Base-by-base conservation (phyloP, 208 protist species). In the Acanthamoeba healyi region DNA sequence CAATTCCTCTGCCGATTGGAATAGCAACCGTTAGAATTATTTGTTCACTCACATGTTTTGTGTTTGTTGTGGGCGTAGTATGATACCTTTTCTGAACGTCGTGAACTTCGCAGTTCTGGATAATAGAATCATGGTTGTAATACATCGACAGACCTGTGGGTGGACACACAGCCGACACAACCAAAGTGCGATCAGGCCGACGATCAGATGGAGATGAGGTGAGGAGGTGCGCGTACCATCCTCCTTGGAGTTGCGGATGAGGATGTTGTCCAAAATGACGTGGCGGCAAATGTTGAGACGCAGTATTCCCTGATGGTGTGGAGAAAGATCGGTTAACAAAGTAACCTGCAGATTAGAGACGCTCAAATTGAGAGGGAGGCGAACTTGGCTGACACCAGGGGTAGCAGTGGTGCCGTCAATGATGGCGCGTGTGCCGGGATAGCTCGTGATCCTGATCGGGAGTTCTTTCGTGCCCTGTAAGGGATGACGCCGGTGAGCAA, bases 1-100 rank as follows among this genome's bases (percentile, higher is more conserved):
- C 67, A 36, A 77, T 77, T 24, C 15, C 67, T 22, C 67, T 77
- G 67, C n/a, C n/a, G n/a, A n/a, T n/a, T n/a, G n/a, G n/a, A n/a
- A n/a, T n/a, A n/a, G n/a, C n/a, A n/a, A n/a, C n/a, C n/a, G n/a
- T n/a, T n/a, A n/a, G n/a, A n/a, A n/a, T n/a, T n/a, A n/a, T n/a
- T n/a, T n/a, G n/a, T n/a, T n/a, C n/a, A n/a, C n/a, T n/a, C n/a
- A n/a, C n/a, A n/a, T n/a, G n/a, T n/a, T n/a, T n/a, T n/a, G n/a
- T n/a, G n/a, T n/a, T n/a, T n/a, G n/a, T n/a, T n/a, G n/a, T n/a
- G n/a, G n/a, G n/a, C n/a, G n/a, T n/a, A n/a, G n/a, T n/a, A n/a
- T n/a, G n/a, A n/a, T n/a, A n/a, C n/a, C n/a, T n/a, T n/a, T n/a
- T n/a, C n/a, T n/a, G n/a, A n/a, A n/a, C n/a, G n/a, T n/a, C n/a